Evolutionary conservation across 805 yeast genomes (phyloP), one percentile per base, ranked within the genome.

Genomic region (Kazachstania martiniae): DNA sequence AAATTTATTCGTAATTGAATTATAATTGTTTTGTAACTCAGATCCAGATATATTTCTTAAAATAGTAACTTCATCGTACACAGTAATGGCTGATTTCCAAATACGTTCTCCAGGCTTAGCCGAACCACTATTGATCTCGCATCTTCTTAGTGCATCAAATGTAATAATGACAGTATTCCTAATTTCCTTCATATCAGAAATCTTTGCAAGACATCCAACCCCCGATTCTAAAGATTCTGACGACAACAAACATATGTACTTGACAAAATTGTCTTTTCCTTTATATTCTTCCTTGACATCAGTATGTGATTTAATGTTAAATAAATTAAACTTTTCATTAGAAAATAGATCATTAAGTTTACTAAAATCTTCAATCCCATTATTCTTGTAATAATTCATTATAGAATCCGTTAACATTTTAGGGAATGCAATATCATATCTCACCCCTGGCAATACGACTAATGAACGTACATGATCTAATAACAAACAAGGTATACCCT

Each of bases 381-480:
- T 22, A 12, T 37, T 34, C 30, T 51, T 49, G 45, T 58, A 71
- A 18, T 68, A 58, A 15, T 63, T 56, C 27, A 74, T 51, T 13
- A 74, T 49, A 3, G 65, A 58, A 8, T 67, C 61, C 1, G 74
- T 77, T 32, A 65, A 62, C 33, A 59, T 53, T 33, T 65, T 58
- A 12, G 65, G 51, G 33, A 74, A 67, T 2, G 71, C 59, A n/a
- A 76, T 70, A 35, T 71, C 67, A 52, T 76, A 77, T 16, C 74
- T 61, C 25, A 76, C 68, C 0, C 82, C 82, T 1, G 85, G 83
- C 7, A 76, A 44, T 19, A 74, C 62, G 10, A 77, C 72, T 32
- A 64, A 46, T 1, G 46, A 29, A 1, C 59, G 47, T 10, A 44
- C 35, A 16, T 33, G 35, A 12, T 34, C 25, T 17, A 46, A 35